Evolutionary conservation across 768 basidiomycete genomes (phyloP).

Genomic region (Collybia nuda): DNA sequence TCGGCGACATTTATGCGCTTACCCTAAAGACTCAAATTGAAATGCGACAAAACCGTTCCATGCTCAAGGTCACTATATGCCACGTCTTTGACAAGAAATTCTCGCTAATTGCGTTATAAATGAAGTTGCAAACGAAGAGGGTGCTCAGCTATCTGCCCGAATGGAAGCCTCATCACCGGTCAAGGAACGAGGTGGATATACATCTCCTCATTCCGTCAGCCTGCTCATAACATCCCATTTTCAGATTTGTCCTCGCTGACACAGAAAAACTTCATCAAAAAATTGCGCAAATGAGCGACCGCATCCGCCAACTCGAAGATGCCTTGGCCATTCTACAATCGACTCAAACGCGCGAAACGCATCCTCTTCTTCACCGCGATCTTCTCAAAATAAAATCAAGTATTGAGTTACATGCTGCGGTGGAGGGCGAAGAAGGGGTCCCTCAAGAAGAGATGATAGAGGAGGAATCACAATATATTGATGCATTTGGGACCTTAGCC

Average conservation of each 20-base stretch:
- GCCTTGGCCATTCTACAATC: constrained; percentile 59
- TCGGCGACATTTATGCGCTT: neutral
- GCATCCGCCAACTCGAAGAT: constrained; percentile 71
- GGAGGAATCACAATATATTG: constrained; percentile 55
- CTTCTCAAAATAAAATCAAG: constrained; percentile 65
- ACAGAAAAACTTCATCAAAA: constrained; percentile 70
- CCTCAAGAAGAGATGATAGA: constrained; percentile 20
- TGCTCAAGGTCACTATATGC: constrained; percentile 42
- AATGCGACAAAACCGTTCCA: constrained; percentile 72
- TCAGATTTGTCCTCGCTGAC: constrained; percentile 69
- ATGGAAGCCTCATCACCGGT: constrained; percentile 74
- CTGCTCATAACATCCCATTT: neutral
- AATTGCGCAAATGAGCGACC: constrained; percentile 66
- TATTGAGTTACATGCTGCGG: constrained; percentile 64
- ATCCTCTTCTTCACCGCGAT: constrained; percentile 61
- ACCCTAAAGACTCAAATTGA: constrained; percentile 55
- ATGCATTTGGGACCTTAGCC: constrained; percentile 69
- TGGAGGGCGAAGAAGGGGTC: constrained; percentile 34
- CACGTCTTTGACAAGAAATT: neutral
- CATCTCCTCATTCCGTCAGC: neutral
- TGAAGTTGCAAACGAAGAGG: constrained; percentile 67
- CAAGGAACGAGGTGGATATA: constrained; percentile 68
- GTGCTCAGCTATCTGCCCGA: constrained; percentile 77
- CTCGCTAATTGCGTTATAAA: constrained; percentile 2
- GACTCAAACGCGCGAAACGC: constrained; percentile 45